Evolutionary conservation across 2,329 filamentous ascomycete species (phyloP), one percentile per base, ranked within the genome.

Genomic region (Botrytis hyacinthi): DNA sequence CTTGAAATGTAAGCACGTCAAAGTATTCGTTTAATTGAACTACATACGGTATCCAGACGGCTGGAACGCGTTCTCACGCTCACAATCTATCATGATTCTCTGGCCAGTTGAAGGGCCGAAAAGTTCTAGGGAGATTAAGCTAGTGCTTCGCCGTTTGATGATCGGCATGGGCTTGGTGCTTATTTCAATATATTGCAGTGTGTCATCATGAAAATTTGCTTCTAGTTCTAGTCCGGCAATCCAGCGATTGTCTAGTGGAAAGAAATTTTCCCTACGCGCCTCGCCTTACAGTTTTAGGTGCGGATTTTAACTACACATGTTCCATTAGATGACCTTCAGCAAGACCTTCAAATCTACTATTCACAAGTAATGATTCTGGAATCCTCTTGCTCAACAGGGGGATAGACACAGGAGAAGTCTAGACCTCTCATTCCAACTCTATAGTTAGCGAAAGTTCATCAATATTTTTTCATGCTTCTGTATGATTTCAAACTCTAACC

Each of bases 1-100:
- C 35, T 16, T 57, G n/a, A 57, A 57, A 69, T 69, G 48, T 69
- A 42, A 69, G 66, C 66, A 65, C n/a, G 20, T 63, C 40, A 63
- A 63, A 32, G 20, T 22, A 29, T 40, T 40, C 29, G 57, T 20
- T 59, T 59, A 59, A 61, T n/a, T 61, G 22, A n/a, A n/a, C 32
- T 16, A 40, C 37, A n/a, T 40, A 40, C 37, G 12, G 8, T 61
- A 12, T 37, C 12, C 22, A 40, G 22, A 37, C 54, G 18, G 35
- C 54, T 37, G 51, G 12, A n/a, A n/a, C 14, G 51, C 26, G n/a
- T n/a, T 29, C 51, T 54, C 26, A 57, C 14, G 51, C 14, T 57
- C 51, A 32, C n/a, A 29, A 29, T 57, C 51, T 57, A 29, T 32
- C n/a, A 57, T 29, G 12, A 57, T 29, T 29, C 14, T 29, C 16